Evolutionary conservation across 2,329 filamentous ascomycete genomes (phyloP).

Genomic region (Mariannaea sp.): DNA sequence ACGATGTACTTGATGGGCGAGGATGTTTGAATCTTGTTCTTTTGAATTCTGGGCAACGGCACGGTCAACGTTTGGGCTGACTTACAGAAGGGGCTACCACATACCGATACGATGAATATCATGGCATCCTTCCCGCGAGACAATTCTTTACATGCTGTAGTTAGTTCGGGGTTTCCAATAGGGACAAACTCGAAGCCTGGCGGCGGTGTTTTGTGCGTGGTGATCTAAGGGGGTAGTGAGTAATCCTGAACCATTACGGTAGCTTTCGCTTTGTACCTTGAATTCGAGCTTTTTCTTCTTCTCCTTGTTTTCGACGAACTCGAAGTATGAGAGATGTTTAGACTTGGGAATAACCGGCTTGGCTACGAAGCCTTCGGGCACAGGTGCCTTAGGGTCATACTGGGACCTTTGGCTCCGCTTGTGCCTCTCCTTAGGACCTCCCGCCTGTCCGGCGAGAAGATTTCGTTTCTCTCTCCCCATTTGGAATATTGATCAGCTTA

Average conservation of each 20-base stretch:
- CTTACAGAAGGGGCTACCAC: constrained; percentile 30
- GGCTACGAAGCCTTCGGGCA: constrained; percentile 44
- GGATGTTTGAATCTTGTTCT: constrained; percentile 42
- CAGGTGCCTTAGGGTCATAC: constrained; percentile 42
- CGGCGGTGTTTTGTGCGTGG: constrained; percentile 56
- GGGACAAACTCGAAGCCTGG: constrained; percentile 68
- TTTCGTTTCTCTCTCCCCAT: constrained; percentile 47
- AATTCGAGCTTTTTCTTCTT: constrained; percentile 68
- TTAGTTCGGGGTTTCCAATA: constrained; percentile 65
- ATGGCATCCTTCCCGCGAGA: constrained; percentile 65
- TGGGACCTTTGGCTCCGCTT: constrained; percentile 41
- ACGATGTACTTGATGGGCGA: constrained; percentile 61
- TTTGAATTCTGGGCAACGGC: constrained; percentile 37
- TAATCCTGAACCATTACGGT: constrained; percentile 27
- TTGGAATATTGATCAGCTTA: constrained; percentile 36
- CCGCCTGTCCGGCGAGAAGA: constrained; percentile 37
- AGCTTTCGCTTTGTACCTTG: constrained; percentile 52
- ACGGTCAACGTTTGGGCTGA: constrained; percentile 16
- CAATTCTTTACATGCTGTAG: constrained; percentile 65
- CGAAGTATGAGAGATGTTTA: constrained; percentile 66
- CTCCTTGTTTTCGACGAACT: constrained; percentile 67
- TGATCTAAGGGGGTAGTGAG: constrained; percentile 54
- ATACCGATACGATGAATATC: constrained; percentile 70
- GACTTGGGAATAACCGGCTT: constrained; percentile 49
- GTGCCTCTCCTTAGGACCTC: constrained; percentile 45